Evolutionary conservation across 2,329 filamentous ascomycete genomes (phyloP).

Genomic region (Paecilomyces niveus): DNA sequence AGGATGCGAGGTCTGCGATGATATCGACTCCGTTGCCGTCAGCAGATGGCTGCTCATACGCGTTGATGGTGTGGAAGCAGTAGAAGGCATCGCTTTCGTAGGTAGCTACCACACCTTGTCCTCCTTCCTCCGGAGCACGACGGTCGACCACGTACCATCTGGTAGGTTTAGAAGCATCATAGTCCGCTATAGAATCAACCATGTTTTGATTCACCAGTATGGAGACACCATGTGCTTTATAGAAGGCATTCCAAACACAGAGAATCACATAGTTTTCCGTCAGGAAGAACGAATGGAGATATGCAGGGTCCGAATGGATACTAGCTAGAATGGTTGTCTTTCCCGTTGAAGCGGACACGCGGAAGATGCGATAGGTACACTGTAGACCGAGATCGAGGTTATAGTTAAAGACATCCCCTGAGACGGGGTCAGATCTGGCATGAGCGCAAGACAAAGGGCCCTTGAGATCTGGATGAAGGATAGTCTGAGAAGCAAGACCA

Average conservation of each 20-base stretch:
- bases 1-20: constrained; percentile 59
- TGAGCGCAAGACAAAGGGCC: constrained; percentile 66
- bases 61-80: constrained; percentile 73
- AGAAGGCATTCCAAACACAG: constrained; percentile 63
- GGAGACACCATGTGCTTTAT: constrained; percentile 50
- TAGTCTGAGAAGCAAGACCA: constrained; percentile 52
- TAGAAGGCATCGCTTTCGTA: constrained; percentile 65
- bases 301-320: constrained; percentile 54
- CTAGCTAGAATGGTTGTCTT: constrained; percentile 65
- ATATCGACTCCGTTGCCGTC: constrained; percentile 42
- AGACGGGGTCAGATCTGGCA: constrained; percentile 61
- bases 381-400: constrained; percentile 60
- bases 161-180: constrained; percentile 49
- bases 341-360: constrained; percentile 55
- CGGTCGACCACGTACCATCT: constrained; percentile 73
- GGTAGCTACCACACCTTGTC: constrained; percentile 58
- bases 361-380: constrained; percentile 63
- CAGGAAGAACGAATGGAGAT: constrained; percentile 78
- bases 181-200: constrained; percentile 59
- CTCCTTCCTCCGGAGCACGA: constrained; percentile 28
- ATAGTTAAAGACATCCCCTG: constrained; percentile 73
- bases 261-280: constrained; percentile 64
- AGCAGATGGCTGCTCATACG: constrained; percentile 56
- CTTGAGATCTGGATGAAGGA: constrained; percentile 60
- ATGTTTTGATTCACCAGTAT: constrained; percentile 62